Percentiles rank a stretch among this genome's conserved stretches.
Conservation (phyloP, 2,329 filamentous ascomycete species). For the Aspergillus tanneri region DNA sequence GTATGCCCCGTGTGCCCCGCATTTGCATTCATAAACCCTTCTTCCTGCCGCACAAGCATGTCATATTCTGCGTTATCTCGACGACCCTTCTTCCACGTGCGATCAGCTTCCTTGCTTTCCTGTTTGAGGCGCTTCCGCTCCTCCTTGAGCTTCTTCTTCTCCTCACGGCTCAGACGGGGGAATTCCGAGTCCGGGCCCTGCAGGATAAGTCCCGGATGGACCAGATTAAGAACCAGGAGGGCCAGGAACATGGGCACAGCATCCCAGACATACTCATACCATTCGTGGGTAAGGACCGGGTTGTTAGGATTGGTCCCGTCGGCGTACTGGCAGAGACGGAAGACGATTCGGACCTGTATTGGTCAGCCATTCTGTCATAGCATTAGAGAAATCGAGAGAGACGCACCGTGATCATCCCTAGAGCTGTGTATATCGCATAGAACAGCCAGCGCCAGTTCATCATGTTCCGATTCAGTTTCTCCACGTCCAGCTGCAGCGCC, state of each 20-base stretch:
- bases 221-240: conserved; percentile 43
- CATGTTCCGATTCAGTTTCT: conserved; percentile 11
- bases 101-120: too few relatives aligned
- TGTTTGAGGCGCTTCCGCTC: neutral
- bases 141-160: conserved; percentile 46
- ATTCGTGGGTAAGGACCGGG: conserved; percentile 62
- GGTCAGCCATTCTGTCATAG: neutral
- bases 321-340: conserved; percentile 59
- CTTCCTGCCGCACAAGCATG: neutral
- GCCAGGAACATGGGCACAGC: conserved; percentile 57
- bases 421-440: conserved; percentile 42
- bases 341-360: conserved; percentile 57
- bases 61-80: neutral
- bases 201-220: conserved; percentile 53
- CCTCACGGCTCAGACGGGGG: conserved; percentile 41
- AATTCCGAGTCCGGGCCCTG: conserved; percentile 50
- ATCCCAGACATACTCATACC: conserved; percentile 54
- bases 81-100: too few relatives aligned
- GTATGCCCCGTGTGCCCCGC: neutral
- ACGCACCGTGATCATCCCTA: conserved; percentile 45
- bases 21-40: neutral
- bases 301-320: conserved; percentile 59
- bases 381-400: too few relatives aligned
- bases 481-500: conserved; percentile 26
- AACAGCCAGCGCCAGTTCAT: conserved; percentile 29